Evolutionary conservation across 2,329 filamentous ascomycete genomes (phyloP).

Genomic region (Nemania diffusa): DNA sequence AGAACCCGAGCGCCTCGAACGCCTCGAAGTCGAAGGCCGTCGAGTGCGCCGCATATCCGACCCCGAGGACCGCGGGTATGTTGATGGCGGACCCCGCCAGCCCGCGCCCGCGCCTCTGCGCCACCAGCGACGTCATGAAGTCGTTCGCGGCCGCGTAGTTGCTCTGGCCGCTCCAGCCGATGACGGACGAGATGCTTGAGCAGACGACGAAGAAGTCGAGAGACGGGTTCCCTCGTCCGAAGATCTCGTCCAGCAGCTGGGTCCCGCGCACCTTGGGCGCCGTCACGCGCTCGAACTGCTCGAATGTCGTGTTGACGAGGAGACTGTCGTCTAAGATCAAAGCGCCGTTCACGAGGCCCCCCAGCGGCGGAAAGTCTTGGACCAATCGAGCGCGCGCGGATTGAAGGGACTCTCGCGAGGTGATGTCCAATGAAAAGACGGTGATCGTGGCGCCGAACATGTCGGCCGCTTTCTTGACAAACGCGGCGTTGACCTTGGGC

Average conservation of each 20-base stretch:
- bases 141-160: not conserved
- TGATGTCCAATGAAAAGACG: not conserved
- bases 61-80: not conserved
- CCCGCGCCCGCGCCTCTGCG: not conserved
- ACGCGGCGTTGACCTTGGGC: not conserved
- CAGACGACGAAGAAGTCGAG: not conserved
- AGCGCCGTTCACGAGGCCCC: constrained; percentile 39
- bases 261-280: constrained; percentile 56
- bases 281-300: constrained; percentile 44
- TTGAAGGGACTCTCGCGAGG: not conserved
- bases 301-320: constrained; percentile 38
- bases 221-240: constrained; percentile 30
- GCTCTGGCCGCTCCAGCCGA: not conserved
- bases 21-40: not conserved
- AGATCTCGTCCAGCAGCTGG: constrained; percentile 53
- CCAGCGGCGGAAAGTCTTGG: constrained; percentile 35
- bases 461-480: not conserved
- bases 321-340: constrained; percentile 39
- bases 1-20: not conserved
- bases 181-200: not conserved
- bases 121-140: not conserved
- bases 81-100: not conserved
- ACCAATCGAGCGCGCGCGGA: not conserved
- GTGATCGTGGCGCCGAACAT: not conserved
- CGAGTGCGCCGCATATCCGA: not conserved